phyloP scores from a whole-genome alignment of 2,329 filamentous ascomycete species.

The Pyrenochaeta sp. region DNA sequence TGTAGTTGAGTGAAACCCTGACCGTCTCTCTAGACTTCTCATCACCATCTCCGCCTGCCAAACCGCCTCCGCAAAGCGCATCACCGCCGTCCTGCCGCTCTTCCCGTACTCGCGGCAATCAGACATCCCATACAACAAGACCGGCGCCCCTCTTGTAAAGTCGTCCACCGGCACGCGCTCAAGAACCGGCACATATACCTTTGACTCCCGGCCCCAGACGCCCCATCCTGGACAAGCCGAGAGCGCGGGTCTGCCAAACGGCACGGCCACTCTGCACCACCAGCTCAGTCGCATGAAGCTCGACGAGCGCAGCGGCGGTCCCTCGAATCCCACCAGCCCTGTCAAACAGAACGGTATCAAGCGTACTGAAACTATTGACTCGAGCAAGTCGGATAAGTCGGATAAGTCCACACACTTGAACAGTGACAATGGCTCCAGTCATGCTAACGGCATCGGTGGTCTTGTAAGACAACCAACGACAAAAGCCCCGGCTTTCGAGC shows the following conservation, averaged over 20 bases:
- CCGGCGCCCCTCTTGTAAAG: conserved; percentile 84
- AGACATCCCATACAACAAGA: conserved; percentile 96
- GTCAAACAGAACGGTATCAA: conserved; percentile 33
- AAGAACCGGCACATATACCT: conserved; percentile 71
- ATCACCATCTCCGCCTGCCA: conserved; percentile 99
- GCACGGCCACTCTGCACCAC: conserved; percentile 73
- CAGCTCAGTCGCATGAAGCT: conserved; percentile 73
- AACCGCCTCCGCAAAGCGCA: conserved; percentile 86
- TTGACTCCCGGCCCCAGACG: conserved; percentile 90
- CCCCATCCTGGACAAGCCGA: conserved; percentile 76
- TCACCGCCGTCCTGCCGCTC: conserved; percentile 91
- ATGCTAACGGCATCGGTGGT: conserved; percentile 23
- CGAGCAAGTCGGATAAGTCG: conserved; percentile 38
- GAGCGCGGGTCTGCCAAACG: conserved; percentile 70
- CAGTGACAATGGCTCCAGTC: conserved; percentile 35
- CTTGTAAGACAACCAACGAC: conserved; percentile 42
- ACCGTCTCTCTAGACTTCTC: conserved; percentile 65
- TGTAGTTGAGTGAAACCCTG: conserved; percentile 34
- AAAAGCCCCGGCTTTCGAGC: conserved; percentile 69
- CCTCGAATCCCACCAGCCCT: conserved; percentile 35
- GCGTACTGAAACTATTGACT: conserved; percentile 44
- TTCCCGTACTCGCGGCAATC: conserved; percentile 98
- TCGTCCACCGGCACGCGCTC: conserved; percentile 51
- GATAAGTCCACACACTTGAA: conserved; percentile 29
- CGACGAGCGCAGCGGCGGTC: conserved; percentile 60